These are phyloP conservation scores for Lupinus albus DNA, from an alignment of 306 rosid species.

Conservation along the genomic window DNA sequence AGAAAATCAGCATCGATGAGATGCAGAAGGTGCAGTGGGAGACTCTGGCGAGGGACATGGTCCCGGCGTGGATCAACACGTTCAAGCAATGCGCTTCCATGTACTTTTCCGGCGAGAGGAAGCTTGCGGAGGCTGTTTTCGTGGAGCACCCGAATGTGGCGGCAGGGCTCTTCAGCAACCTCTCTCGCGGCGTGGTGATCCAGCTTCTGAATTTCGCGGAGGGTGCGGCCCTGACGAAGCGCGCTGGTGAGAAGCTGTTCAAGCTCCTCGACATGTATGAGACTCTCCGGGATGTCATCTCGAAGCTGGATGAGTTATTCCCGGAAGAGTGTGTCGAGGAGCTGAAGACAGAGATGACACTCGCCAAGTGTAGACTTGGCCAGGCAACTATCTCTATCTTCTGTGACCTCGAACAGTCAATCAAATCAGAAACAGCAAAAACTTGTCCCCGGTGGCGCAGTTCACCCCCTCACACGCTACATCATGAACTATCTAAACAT, in stretches of 20 bases:
- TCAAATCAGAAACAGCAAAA: slow-evolving; percentile 40
- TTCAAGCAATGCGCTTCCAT: slow-evolving; percentile 43
- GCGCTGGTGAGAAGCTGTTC: slow-evolving; percentile 64
- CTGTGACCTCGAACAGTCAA: slow-evolving; percentile 49
- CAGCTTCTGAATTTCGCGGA: slow-evolving; percentile 63
- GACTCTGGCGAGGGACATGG: slow-evolving; percentile 52
- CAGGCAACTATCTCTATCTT: slow-evolving; percentile 46
- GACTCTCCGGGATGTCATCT: slow-evolving; percentile 49
- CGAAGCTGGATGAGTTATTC: slow-evolving; percentile 35
- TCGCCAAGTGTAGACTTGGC: slow-evolving; percentile 52
- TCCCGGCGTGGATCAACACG: slow-evolving; percentile 57
- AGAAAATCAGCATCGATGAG: slow-evolving; percentile 67
- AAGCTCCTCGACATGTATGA: slow-evolving; percentile 70
- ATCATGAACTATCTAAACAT: slow-evolving; percentile 52
- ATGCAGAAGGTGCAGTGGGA: slow-evolving; percentile 63
- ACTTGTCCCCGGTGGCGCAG: slow-evolving; percentile 54
- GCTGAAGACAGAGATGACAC: slow-evolving; percentile 45
- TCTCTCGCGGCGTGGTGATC: slow-evolving; percentile 49
- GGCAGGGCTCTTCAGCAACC: slow-evolving; percentile 45
- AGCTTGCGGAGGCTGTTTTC: slow-evolving; percentile 47
- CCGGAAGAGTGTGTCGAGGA: slow-evolving; percentile 46
- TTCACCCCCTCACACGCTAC: slow-evolving; percentile 57
- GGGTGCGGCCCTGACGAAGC: slow-evolving; percentile 60
- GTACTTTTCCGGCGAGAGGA: slow-evolving; percentile 51
- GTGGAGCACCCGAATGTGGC: slow-evolving; percentile 4